These are phyloP conservation scores for Mantamonas sphyraenae DNA, from an alignment of 78 protist species.

Conservation along the genomic window DNA sequence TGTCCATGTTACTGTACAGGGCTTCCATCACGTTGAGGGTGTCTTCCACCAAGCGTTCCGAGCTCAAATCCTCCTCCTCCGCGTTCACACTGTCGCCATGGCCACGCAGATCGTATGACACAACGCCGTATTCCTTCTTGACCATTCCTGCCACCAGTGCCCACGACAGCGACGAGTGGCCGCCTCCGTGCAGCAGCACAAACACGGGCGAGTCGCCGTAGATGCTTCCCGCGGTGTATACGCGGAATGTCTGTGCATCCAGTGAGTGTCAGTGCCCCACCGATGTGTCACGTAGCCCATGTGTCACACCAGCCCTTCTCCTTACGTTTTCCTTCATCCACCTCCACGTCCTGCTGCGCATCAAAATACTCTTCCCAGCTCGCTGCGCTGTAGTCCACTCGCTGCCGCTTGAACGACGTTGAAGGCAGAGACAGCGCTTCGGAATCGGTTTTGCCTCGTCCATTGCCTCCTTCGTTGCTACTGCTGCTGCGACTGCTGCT, in stretches of 20 bases:
- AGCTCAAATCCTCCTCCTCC: too few relatives aligned
- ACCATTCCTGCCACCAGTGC: constrained; percentile 3
- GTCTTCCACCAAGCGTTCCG: not conserved
- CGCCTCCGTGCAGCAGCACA: constrained; percentile 20
- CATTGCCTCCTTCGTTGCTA: too few relatives aligned
- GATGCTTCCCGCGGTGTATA: not conserved
- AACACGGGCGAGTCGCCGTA: not conserved
- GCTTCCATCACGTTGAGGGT: not conserved
- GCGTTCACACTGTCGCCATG: constrained; percentile 16
- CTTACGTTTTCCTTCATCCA: too few relatives aligned
- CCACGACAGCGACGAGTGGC: constrained; percentile 11
- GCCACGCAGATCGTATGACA: constrained; percentile 8
- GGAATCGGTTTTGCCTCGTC: too few relatives aligned
- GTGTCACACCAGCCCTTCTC: too few relatives aligned
- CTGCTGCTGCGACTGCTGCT: too few relatives aligned
- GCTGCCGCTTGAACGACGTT: too few relatives aligned
- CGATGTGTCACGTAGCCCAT: too few relatives aligned
- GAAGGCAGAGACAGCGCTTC: too few relatives aligned
- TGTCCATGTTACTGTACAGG: not conserved
- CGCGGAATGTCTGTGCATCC: not conserved
- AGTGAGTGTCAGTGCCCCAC: too few relatives aligned
- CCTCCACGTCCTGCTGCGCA: not conserved
- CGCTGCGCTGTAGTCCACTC: too few relatives aligned
- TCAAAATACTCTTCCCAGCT: not conserved
- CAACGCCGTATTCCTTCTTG: not conserved